phyloP scores from a whole-genome alignment of 2,329 filamentous ascomycete species.

The Aciculosporium take region DNA sequence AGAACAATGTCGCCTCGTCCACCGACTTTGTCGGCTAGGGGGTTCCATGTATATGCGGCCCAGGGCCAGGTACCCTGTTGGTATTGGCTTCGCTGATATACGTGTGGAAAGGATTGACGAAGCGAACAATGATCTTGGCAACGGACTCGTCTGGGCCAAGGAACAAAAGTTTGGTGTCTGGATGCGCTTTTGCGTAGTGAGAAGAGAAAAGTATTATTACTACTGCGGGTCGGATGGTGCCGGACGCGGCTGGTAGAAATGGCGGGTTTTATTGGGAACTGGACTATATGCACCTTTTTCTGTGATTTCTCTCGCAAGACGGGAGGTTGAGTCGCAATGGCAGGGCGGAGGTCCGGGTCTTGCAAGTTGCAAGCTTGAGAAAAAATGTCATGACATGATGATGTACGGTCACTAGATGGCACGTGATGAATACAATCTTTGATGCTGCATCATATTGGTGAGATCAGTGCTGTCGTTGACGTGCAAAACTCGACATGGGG shows the following conservation, averaged over 20 bases:
- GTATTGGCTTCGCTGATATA: background rate
- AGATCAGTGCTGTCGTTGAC: too few species aligned
- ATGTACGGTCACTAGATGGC: too few species aligned
- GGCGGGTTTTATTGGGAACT: background rate
- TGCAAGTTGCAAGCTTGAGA: too few species aligned
- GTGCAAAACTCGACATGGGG: too few species aligned
- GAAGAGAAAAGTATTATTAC: background rate
- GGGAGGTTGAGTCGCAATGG: too few species aligned
- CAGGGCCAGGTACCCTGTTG: background rate
- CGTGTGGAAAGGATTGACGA: background rate
- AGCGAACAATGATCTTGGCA: background rate
- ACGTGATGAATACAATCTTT: too few species aligned
- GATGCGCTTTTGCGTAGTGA: too few species aligned
- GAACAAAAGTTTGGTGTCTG: background rate
- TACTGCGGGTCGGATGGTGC: background rate
- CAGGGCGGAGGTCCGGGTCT: background rate
- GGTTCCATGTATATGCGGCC: background rate
- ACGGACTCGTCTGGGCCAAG: too few species aligned
- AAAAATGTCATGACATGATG: too few species aligned
- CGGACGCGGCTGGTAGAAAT: background rate
- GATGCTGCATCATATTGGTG: too few species aligned
- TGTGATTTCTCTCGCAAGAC: too few species aligned
- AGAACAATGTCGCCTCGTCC: conserved; percentile 22
- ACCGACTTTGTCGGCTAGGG: conserved; percentile 15
- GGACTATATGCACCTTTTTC: too few species aligned